Evolutionary conservation across 202 grass and related monocot genomes (phyloP).

Genomic region (Panicum hallii): DNA sequence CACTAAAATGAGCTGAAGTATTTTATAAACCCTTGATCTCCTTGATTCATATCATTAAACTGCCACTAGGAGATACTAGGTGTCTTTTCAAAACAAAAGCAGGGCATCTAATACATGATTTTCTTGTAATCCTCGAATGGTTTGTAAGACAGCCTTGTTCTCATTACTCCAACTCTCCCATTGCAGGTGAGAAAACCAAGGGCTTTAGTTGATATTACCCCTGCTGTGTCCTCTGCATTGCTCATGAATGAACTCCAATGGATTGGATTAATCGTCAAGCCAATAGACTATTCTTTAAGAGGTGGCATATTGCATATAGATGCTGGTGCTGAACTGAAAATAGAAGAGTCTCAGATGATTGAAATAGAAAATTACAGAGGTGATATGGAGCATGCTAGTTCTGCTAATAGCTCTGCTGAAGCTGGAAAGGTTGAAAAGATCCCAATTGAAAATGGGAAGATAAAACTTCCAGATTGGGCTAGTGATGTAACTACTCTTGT

Average conservation of each 20-base stretch:
- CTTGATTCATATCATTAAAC: constrained; percentile 22
- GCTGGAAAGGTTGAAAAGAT: constrained; percentile 68
- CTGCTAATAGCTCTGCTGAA: constrained; percentile 33
- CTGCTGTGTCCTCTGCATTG: constrained; percentile 84
- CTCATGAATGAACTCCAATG: constrained; percentile 99
- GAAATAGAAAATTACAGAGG: constrained; percentile 77
- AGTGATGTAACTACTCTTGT: constrained; percentile 80
- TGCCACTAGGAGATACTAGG: constrained; percentile 17
- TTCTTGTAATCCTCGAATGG: constrained; percentile 26
- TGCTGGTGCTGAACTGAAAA: constrained; percentile 85
- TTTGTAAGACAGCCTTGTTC: neutral
- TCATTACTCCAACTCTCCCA: constrained; percentile 27
- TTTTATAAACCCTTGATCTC: constrained; percentile 17
- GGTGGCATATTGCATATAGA: constrained; percentile 90
- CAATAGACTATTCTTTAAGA: constrained; percentile 92
- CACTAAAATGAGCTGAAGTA: constrained; percentile 15
- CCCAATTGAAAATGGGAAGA: constrained; percentile 79
- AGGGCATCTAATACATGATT: neutral
- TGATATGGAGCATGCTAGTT: constrained; percentile 38
- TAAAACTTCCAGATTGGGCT: constrained; percentile 91
- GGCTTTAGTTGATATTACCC: constrained; percentile 93
- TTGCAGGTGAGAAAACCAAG: constrained; percentile 91
- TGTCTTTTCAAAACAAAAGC: constrained; percentile 41
- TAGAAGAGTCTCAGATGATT: constrained; percentile 88
- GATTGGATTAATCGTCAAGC: constrained; percentile 94